These are phyloP conservation scores for Colletotrichum tanaceti DNA, from an alignment of 2,329 filamentous ascomycete species.

Conservation along the genomic window DNA sequence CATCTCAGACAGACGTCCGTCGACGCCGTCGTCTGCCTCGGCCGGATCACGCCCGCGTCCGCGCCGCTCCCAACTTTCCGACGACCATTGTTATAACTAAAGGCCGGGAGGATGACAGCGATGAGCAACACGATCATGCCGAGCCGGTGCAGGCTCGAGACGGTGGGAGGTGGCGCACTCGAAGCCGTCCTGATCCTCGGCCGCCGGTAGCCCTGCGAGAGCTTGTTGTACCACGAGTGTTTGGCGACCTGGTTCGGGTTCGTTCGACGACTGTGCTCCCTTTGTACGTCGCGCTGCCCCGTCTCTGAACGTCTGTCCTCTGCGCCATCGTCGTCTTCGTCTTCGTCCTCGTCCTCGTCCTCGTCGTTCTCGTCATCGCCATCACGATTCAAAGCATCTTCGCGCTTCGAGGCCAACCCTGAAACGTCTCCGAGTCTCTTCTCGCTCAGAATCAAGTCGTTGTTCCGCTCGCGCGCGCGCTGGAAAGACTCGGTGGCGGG, in stretches of 20 bases:
- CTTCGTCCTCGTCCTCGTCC: too few species aligned
- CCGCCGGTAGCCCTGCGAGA: constrained; percentile 53
- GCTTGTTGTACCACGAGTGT: constrained; percentile 56
- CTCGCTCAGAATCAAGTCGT: constrained; percentile 43
- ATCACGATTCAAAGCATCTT: constrained; percentile 32
- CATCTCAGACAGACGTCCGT: constrained; percentile 71
- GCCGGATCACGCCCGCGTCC: constrained; percentile 58
- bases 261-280: constrained; percentile 45
- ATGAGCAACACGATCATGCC: constrained; percentile 63
- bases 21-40: constrained; percentile 45
- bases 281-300: background rate
- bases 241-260: constrained; percentile 30
- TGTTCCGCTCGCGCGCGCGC: constrained; percentile 38
- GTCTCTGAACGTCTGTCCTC: constrained; percentile 39
- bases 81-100: constrained; percentile 57
- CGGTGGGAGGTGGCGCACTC: constrained; percentile 55
- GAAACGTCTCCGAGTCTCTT: constrained; percentile 49
- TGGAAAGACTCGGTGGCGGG: constrained; percentile 8
- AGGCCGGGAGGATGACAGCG: constrained; percentile 61
- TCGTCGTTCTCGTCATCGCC: constrained; percentile 9
- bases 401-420: constrained; percentile 38
- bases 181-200: constrained; percentile 58
- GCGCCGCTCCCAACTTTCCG: constrained; percentile 56
- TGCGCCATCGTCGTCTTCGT: constrained; percentile 36
- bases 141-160: constrained; percentile 57